Evolutionary conservation across 75 land plant species (phyloP), one percentile per base, ranked within the genome.

Genomic region (Pseudotsuga menziesii): DNA sequence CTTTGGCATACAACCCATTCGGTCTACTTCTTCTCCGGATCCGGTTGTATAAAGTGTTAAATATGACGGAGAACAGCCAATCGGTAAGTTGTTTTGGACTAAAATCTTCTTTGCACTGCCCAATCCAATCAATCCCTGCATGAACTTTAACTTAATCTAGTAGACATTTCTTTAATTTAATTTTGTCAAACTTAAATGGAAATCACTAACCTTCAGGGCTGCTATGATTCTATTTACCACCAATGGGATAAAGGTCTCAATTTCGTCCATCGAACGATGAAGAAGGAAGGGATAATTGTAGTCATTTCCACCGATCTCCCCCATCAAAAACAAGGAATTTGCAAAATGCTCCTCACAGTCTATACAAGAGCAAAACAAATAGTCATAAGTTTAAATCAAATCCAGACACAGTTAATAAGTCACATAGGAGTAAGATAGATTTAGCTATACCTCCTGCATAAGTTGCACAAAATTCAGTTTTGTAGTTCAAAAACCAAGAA

Each of bases 281-380:
- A 54, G 59, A 41, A 61, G 61, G 56, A 82, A 60, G 3, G 83
- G 72, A 44, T 82, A 79, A 25, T 82, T 82, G 41, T 58, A 82
- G 27, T 82, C 83, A 13, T 82, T 82, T 20, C 80, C 83, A 4
- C 80, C 83, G 7, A 82, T 82, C 71, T 82, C 83, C 55, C 83
- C 83, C 56, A 82, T 41, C 48, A 77, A 6, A 35, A 77, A 69
- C 17, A 82, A n/a, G 2, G 83, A 36, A 71, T 60, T 78, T 19
- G 17, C 52, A 61, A 78, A 22, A 22, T 60, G 27, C 14, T 56
- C 44, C 16, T 74, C 23, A 26, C 80, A 73, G 5, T 79, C 77
- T 75, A 4, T 20, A 20, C 4, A 20, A 44, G 48, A 44, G 48
- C 5, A 44, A 41, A 44, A 5, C 5, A 0, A 44, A 7, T 44